Evolutionary conservation across 768 basidiomycete species (phyloP).

Genomic region (Leccinum ochraceum): DNA sequence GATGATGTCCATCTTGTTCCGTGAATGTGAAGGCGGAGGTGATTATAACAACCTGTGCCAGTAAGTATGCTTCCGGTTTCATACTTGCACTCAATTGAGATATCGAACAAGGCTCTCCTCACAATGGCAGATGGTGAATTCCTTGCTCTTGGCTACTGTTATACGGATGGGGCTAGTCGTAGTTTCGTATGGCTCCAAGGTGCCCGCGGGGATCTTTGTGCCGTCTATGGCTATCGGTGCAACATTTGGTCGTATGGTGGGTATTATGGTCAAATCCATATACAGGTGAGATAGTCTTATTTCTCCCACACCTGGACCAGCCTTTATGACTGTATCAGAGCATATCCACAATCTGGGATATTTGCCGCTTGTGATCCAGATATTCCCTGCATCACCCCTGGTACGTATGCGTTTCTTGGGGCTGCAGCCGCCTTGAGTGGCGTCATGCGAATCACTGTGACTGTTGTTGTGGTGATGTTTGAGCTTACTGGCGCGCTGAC

Average conservation of each 20-base stretch:
- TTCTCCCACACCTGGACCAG: not conserved
- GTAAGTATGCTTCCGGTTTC: constrained; percentile 49
- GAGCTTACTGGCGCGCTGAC: constrained; percentile 96
- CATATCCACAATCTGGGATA: constrained; percentile 81
- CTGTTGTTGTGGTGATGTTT: constrained; percentile 99
- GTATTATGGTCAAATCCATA: constrained; percentile 93
- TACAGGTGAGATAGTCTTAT: constrained; percentile 59
- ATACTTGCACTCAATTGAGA: constrained; percentile 9
- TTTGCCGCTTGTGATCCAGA: constrained; percentile 92
- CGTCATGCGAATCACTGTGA: constrained; percentile 95
- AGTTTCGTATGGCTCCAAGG: constrained; percentile 93
- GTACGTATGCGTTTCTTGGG: constrained; percentile 96
- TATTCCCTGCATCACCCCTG: constrained; percentile 95
- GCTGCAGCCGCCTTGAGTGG: constrained; percentile 96
- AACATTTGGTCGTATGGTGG: constrained; percentile 95
- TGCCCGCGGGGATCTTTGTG: constrained; percentile 97
- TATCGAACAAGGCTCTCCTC: constrained; percentile 61
- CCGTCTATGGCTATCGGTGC: constrained; percentile 99
- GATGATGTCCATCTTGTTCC: constrained; percentile 91
- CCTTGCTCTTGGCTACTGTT: constrained; percentile 86
- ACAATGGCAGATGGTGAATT: constrained; percentile 96
- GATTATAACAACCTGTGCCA: constrained; percentile 95
- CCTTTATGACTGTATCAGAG: constrained; percentile 41
- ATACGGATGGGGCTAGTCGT: constrained; percentile 86
- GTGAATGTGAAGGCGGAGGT: constrained; percentile 92